Conservation (phyloP, 2,329 filamentous ascomycete species). For the Arthrobotrys megalospora region DNA sequence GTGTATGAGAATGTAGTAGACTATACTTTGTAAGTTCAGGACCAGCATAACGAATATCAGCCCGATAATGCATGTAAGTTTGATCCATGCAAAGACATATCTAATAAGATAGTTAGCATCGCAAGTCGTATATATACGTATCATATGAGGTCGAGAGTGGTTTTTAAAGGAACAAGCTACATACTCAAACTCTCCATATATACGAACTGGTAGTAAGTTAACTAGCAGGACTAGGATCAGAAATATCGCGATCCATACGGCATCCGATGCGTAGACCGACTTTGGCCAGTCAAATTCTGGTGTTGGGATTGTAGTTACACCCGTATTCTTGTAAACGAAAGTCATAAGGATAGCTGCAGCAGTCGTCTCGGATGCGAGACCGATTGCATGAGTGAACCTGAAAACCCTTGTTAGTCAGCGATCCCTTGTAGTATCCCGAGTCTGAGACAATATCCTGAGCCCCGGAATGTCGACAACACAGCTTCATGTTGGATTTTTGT, state of each 20-base stretch:
- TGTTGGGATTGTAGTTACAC: slow-evolving; percentile 50
- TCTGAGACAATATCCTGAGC: neutral
- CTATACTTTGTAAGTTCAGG: slow-evolving; percentile 65
- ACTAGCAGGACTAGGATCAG: slow-evolving; percentile 66
- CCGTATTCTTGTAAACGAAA: slow-evolving; percentile 66
- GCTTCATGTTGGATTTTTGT: slow-evolving; percentile 39
- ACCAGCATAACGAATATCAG: slow-evolving; percentile 69
- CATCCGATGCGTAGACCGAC: slow-evolving; percentile 61
- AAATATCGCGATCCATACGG: slow-evolving; percentile 67
- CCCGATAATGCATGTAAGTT: slow-evolving; percentile 67
- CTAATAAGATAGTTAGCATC: neutral
- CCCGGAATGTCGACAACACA: slow-evolving; percentile 32
- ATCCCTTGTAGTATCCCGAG: neutral
- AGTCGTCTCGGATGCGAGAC: slow-evolving; percentile 67
- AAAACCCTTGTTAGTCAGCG: neutral
- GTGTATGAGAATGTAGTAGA: slow-evolving; percentile 65
- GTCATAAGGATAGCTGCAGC: slow-evolving; percentile 68
- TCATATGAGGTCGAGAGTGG: neutral
- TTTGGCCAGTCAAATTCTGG: slow-evolving; percentile 58
- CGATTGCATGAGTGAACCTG: slow-evolving; percentile 66
- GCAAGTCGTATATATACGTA: neutral
- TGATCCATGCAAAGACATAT: slow-evolving; percentile 66
- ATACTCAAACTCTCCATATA: slow-evolving; percentile 66
- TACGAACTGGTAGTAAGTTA: slow-evolving; percentile 67
- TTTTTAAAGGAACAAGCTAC: neutral